Evolutionary conservation across 1,284 basidiomycete genomes (phyloP).

Genomic region (Farysia itapuensis): DNA sequence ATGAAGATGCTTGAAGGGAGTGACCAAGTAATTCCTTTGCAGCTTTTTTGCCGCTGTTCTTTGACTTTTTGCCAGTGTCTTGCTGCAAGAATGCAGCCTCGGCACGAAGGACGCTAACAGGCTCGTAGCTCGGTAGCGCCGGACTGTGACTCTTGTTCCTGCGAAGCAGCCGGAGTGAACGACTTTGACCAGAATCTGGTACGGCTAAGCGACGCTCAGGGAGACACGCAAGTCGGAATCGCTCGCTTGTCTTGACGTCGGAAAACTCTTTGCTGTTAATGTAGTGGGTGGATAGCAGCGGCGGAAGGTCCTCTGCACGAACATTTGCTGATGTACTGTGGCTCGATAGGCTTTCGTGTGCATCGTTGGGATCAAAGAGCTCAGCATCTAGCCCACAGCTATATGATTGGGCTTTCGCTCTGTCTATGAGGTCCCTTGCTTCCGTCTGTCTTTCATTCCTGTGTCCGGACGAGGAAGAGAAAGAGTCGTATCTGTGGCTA

Average conservation of each 20-base stretch:
- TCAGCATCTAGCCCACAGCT: slow-evolving; percentile 30
- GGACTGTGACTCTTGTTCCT: slow-evolving; percentile 14
- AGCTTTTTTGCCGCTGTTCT: too few relatives aligned
- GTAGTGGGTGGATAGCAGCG: slow-evolving; percentile 30
- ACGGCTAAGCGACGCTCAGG: slow-evolving; percentile 16
- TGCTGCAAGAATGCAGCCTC: slow-evolving; percentile 26
- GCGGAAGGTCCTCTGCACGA: slow-evolving; percentile 24
- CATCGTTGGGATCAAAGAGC: slow-evolving; percentile 3
- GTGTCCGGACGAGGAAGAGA: slow-evolving; percentile 15
- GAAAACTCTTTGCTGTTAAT: slow-evolving; percentile 12
- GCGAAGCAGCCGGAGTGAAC: slow-evolving; percentile 14
- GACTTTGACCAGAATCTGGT: slow-evolving; percentile 4
- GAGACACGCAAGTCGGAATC: slow-evolving; percentile 18
- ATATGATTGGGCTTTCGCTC: slow-evolving; percentile 2
- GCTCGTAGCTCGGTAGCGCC: slow-evolving; percentile 10
- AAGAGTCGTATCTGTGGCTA: slow-evolving; percentile 12
- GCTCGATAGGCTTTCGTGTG: background rate
- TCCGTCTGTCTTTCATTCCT: slow-evolving; percentile 16
- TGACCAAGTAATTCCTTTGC: too few relatives aligned
- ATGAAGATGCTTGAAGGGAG: too few relatives aligned
- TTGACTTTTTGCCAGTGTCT: slow-evolving; percentile 10
- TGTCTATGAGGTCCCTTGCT: slow-evolving; percentile 18
- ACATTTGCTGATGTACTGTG: background rate
- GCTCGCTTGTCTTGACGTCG: slow-evolving; percentile 8
- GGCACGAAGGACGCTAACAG: slow-evolving; percentile 31